These are phyloP conservation scores for Eucalyptus camaldulensis DNA, from an alignment of 345 rosid genomes.

Conservation along the genomic window DNA sequence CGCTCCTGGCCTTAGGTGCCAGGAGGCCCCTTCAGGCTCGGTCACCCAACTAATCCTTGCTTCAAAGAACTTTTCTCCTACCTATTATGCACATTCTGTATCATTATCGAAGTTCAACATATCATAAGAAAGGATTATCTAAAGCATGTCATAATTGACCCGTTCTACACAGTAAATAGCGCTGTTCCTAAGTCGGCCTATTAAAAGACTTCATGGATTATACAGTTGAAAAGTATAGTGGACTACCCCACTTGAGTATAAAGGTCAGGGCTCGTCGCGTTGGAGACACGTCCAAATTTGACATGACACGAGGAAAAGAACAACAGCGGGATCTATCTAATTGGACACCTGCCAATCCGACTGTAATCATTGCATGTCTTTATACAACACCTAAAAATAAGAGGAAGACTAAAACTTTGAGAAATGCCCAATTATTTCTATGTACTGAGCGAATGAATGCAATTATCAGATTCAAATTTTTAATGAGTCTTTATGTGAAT, in stretches of 20 bases:
- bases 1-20: neutral
- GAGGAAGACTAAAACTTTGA: neutral
- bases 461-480: neutral
- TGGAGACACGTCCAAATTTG: neutral
- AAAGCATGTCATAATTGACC: neutral
- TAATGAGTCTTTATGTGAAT: neutral
- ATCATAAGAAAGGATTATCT: neutral
- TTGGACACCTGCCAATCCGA: neutral
- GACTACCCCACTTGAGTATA: neutral
- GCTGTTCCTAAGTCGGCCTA: neutral
- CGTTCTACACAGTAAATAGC: neutral
- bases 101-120: neutral
- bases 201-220: neutral
- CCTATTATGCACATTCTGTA: neutral
- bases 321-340: neutral
- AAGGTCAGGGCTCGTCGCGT: neutral
- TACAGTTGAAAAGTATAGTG: neutral
- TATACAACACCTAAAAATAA: neutral
- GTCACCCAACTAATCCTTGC: neutral
- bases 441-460: neutral
- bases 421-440: neutral
- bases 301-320: neutral
- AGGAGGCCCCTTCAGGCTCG: neutral
- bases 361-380: neutral
- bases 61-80: neutral